Evolutionary conservation across 768 basidiomycete species (phyloP), one percentile per base, ranked within the genome.

Genomic region (Mycena belliarum): DNA sequence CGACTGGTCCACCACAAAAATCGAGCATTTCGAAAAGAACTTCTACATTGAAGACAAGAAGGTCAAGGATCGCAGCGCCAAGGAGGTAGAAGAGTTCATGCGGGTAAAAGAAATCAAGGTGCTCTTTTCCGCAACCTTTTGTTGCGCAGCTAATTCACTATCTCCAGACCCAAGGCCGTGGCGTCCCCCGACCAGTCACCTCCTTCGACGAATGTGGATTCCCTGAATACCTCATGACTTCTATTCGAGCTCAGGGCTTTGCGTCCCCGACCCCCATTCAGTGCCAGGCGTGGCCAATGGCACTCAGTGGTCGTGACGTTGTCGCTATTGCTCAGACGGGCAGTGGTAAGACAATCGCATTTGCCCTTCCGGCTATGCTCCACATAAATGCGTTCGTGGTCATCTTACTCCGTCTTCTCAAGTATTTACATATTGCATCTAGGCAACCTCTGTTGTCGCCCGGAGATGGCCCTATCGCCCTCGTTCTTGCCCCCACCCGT

Each of bases 281-380:
- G 70, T 97, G 96, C 69, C 97, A 99, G 72, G 91, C 95, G 18
- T 99, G 97, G 97, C 97, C 97, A 0, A 98, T 98, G 95, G 96
- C 97, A 4, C 79, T 98, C 26, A 93, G 83, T 47, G 96, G 96
- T 52, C 83, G 93, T 59, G 96, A 99, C 74, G 82, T 98, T 37
- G 91, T 96, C 43, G 97, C 96, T 53, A 93, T 99, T 66, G 95
- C 97, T 35, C 95, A 98, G 74, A 99, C 97, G 10, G 97, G 97
- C 55, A 95, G 93, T 73, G 97, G 97, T 55, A 99, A 99, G 79
- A 99, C 97, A 8, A 98, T 99, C 55, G 86, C 95, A 11, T 99
- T 99, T 71, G 96, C 97, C 53, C 87, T 99, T 43, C 97, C 97
- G 38, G 96, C 97, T 48, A 99, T 98, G 96, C 81, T 99, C 32